Evolutionary conservation across 169 alveolate species (phyloP).

Genomic region (Plasmodium falciparum): DNA sequence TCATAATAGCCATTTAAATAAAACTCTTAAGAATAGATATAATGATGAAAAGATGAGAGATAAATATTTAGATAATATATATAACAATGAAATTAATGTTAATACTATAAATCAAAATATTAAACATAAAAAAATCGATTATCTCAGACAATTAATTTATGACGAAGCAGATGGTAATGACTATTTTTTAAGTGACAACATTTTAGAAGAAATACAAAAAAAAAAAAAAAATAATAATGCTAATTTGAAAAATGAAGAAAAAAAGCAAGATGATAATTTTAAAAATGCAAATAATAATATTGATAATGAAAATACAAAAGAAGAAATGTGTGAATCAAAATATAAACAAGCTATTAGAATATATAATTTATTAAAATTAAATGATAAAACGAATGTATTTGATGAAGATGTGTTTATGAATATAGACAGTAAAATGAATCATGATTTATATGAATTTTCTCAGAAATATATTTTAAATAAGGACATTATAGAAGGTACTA

Average conservation of each 20-base stretch:
- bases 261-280: no score
- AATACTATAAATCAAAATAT: slow-evolving; percentile 40
- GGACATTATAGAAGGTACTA: no score
- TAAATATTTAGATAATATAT: slow-evolving; percentile 67
- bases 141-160: slow-evolving; percentile 59
- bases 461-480: slow-evolving; percentile 34
- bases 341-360: slow-evolving; percentile 73
- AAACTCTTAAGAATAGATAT: slow-evolving; percentile 53
- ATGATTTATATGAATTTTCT: slow-evolving; percentile 58
- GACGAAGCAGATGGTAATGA: slow-evolving; percentile 70
- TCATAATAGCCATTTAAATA: slow-evolving; percentile 75
- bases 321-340: slow-evolving; percentile 70
- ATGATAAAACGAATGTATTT: slow-evolving; percentile 45
- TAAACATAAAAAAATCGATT: slow-evolving; percentile 46
- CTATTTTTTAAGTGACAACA: slow-evolving; percentile 37
- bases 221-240: slow-evolving; percentile 16
- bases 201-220: slow-evolving; percentile 60
- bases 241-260: neutral
- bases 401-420: slow-evolving; percentile 77
- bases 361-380: slow-evolving; percentile 57
- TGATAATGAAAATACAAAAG: slow-evolving; percentile 13
- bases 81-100: slow-evolving; percentile 70
- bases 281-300: neutral
- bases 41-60: slow-evolving; percentile 59
- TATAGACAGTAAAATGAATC: slow-evolving; percentile 74